These are phyloP conservation scores for Rhazya stricta DNA, from an alignment of 257 asterid species.

Conservation along the genomic window DNA sequence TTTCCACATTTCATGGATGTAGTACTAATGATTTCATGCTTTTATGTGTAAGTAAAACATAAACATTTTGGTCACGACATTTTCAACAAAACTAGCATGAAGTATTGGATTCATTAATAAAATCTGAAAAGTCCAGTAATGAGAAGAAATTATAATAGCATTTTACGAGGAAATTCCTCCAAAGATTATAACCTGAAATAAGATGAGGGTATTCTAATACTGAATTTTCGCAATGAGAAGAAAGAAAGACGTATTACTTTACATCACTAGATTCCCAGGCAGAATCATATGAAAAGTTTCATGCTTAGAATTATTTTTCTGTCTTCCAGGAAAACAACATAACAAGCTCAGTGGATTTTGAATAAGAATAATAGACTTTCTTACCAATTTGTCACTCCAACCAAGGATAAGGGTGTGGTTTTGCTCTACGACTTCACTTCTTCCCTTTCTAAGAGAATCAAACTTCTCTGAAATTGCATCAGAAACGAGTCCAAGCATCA, in stretches of 20 bases:
- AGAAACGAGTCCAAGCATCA: constrained; percentile 94
- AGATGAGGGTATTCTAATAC: neutral
- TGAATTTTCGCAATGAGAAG: neutral
- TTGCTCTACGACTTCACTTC: constrained; percentile 88
- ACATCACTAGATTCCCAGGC: neutral
- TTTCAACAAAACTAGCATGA: neutral
- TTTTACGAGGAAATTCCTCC: neutral
- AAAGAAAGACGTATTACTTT: neutral
- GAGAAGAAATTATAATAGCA: neutral
- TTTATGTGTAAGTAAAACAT: neutral
- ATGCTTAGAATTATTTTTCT: neutral
- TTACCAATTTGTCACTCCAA: constrained; percentile 91
- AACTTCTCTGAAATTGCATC: constrained; percentile 93
- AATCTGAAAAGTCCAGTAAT: neutral
- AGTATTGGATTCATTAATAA: neutral
- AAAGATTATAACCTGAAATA: neutral
- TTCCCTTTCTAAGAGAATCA: constrained; percentile 88
- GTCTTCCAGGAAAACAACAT: neutral
- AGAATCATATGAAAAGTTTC: neutral
- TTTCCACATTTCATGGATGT: neutral
- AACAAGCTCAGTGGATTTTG: neutral
- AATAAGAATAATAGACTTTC: constrained; percentile 18
- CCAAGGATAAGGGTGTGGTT: constrained; percentile 88
- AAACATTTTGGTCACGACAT: neutral
- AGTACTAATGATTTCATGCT: neutral